Conservation (phyloP, 345 rosid species). For the Eucalyptus camaldulensis region DNA sequence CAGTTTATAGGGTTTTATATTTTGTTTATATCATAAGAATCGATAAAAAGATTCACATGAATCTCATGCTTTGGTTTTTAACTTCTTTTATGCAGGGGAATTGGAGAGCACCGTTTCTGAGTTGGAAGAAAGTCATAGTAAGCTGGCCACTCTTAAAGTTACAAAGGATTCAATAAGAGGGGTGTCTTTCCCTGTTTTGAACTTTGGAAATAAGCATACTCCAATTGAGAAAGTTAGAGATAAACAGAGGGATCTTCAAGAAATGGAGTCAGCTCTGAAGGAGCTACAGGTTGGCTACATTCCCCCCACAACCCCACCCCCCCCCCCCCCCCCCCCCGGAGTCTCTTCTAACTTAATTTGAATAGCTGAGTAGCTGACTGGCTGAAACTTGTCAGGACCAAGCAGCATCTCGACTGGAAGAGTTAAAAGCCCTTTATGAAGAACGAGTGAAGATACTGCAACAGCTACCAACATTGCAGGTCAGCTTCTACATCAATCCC, state of each 20-base stretch:
- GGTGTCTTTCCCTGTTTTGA: slow-evolving; percentile 62
- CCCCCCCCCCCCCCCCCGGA: not conserved
- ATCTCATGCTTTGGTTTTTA: slow-evolving; percentile 1
- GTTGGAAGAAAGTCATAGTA: slow-evolving; percentile 53
- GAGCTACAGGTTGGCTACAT: slow-evolving; percentile 44
- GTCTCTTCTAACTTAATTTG: not conserved
- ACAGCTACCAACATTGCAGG: slow-evolving; percentile 57
- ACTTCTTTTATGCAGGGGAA: slow-evolving; percentile 43
- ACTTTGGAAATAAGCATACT: slow-evolving; percentile 47
- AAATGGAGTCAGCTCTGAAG: slow-evolving; percentile 62
- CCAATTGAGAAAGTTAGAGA: slow-evolving; percentile 50
- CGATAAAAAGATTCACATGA: not conserved
- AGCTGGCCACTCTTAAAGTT: slow-evolving; percentile 62
- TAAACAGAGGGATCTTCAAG: slow-evolving; percentile 59
- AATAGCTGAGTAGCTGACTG: not conserved
- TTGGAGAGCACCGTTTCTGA: slow-evolving; percentile 48
- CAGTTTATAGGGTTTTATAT: not conserved
- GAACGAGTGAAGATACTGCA: slow-evolving; percentile 60
- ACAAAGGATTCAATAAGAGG: slow-evolving; percentile 82
- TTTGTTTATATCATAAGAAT: not conserved
- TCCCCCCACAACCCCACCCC: not conserved
- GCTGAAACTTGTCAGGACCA: slow-evolving; percentile 43
- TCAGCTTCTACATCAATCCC: slow-evolving; percentile 1
- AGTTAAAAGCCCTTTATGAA: slow-evolving; percentile 63
- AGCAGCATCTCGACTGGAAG: slow-evolving; percentile 52